Percentiles rank a stretch among this genome's conserved stretches.
phyloP scores from a whole-genome alignment of 192 early-diverging fungal species.

The Linnemannia hyalina region DNA sequence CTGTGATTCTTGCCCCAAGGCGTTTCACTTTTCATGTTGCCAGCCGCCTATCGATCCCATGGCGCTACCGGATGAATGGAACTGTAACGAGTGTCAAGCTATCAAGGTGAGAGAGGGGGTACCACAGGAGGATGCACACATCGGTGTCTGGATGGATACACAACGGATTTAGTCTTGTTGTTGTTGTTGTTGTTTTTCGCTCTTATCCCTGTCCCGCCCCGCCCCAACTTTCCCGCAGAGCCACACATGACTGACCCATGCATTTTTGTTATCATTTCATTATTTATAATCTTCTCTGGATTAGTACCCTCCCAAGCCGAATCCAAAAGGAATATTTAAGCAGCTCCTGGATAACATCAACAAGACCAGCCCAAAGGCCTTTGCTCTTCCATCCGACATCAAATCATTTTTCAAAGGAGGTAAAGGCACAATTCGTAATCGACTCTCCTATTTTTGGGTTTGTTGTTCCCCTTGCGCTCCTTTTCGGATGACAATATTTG shows the following conservation, averaged over 20 bases:
- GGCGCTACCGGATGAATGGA: constrained; percentile 55
- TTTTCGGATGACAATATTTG: background rate
- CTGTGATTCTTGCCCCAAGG: constrained; percentile 56
- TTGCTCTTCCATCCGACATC: constrained; percentile 28
- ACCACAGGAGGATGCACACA: background rate
- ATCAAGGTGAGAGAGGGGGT: constrained; percentile 32
- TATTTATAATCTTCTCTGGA: background rate
- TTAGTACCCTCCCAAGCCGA: constrained; percentile 35
- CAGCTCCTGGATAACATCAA: constrained; percentile 57
- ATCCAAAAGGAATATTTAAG: constrained; percentile 52
- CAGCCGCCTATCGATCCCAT: constrained; percentile 48
- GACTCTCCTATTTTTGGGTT: constrained; percentile 16
- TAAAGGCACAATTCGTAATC: constrained; percentile 15
- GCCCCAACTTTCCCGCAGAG: constrained; percentile 5
- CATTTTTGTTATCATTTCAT: background rate
- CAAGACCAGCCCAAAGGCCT: constrained; percentile 55
- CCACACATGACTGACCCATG: constrained; percentile 5
- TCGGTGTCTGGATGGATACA: background rate
- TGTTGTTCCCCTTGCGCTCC: background rate
- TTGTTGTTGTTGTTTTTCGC: background rate
- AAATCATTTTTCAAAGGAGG: constrained; percentile 47
- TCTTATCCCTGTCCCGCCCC: background rate
- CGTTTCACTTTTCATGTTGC: constrained; percentile 60
- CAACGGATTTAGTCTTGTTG: background rate
- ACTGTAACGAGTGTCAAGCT: constrained; percentile 49